Percentiles rank a stretch among this genome's conserved stretches.
These are phyloP conservation scores for Euphrasia confusa DNA, from an alignment of 257 asterid species.

Conservation along the genomic window DNA sequence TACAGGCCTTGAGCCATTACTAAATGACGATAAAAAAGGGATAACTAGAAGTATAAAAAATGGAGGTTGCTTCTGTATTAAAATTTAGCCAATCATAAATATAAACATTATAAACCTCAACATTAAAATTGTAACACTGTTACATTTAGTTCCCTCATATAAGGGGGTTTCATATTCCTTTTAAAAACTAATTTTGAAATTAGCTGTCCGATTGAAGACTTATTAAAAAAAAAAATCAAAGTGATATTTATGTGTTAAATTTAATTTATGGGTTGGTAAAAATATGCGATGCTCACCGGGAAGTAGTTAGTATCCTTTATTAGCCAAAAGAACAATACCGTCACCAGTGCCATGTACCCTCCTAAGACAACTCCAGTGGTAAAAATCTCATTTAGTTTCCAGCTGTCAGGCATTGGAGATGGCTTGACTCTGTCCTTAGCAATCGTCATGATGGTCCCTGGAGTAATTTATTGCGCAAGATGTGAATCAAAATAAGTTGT, in stretches of 20 bases:
- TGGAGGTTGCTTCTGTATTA: neutral
- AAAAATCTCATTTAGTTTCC: slow-evolving; percentile 84
- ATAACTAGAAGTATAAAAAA: neutral
- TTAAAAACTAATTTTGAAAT: no score
- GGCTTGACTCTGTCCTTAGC: slow-evolving; percentile 95
- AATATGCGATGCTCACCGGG: slow-evolving; percentile 40
- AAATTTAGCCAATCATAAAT: no score
- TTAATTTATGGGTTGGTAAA: neutral
- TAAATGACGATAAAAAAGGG: neutral
- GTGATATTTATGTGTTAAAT: no score
- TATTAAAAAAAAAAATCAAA: no score
- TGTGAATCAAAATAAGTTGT: neutral
- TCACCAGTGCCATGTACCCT: slow-evolving; percentile 78
- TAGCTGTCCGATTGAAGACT: no score
- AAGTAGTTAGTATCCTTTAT: slow-evolving; percentile 64
- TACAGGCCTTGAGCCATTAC: neutral
- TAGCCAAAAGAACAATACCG: slow-evolving; percentile 82
- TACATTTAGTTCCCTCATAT: no score
- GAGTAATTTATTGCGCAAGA: neutral
- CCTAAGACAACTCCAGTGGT: slow-evolving; percentile 85
- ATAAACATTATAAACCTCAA: no score
- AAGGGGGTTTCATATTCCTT: no score
- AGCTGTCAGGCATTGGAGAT: slow-evolving; percentile 93
- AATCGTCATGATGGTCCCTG: slow-evolving; percentile 94
- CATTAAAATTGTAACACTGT: no score